Percentiles rank a stretch among this genome's conserved stretches.
phyloP scores from a whole-genome alignment of 345 rosid genomes.

The Mallotus nudiflorus region DNA sequence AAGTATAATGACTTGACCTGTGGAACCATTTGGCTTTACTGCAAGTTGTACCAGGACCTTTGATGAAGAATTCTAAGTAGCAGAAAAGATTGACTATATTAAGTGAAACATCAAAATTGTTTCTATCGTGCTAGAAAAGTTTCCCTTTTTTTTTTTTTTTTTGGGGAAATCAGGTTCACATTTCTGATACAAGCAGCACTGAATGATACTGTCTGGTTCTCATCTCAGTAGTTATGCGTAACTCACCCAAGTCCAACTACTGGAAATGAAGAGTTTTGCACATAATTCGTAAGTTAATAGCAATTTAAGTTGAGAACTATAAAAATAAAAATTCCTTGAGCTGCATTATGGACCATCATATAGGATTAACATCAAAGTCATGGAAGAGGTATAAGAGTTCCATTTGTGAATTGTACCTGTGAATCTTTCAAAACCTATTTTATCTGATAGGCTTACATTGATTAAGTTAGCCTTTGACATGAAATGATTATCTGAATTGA shows the following conservation, averaged over 20 bases:
- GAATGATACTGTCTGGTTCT: too few species aligned
- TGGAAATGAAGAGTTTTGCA: neutral
- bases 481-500: neutral
- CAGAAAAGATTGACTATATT: too few species aligned
- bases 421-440: neutral
- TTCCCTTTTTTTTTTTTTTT: too few species aligned
- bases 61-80: too few species aligned
- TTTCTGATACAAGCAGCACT: too few species aligned
- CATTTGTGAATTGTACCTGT: neutral
- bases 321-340: neutral
- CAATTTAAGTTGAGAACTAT: neutral
- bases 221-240: too few species aligned
- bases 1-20: too few species aligned
- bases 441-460: neutral
- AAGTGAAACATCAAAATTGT: too few species aligned
- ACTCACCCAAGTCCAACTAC: neutral
- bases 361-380: neutral
- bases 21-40: too few species aligned
- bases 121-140: too few species aligned
- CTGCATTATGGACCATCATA: neutral
- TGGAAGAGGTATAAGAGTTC: neutral
- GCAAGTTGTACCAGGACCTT: too few species aligned
- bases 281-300: neutral
- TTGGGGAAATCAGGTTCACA: too few species aligned
- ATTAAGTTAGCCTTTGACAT: neutral